Conservation (phyloP, 139 green algal genomes). For the Coccomyxa sp. region DNA sequence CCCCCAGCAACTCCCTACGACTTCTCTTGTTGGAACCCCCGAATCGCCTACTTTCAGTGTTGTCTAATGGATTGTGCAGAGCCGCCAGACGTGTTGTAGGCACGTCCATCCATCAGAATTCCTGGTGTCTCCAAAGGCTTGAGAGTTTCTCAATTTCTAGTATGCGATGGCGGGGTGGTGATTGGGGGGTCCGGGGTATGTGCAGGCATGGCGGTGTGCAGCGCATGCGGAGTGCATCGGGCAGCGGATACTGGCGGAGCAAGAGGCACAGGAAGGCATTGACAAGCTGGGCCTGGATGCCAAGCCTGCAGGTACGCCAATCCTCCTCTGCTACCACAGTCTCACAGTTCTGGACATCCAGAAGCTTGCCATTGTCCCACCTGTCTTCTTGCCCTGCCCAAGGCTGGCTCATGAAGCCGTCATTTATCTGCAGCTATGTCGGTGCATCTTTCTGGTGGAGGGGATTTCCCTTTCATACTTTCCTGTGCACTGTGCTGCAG, state of each 20-base stretch:
- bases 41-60: not conserved
- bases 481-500: too few relatives aligned
- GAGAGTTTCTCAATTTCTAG: not conserved
- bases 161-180: not conserved
- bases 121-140: not conserved
- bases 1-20: not conserved
- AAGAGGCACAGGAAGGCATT: constrained; percentile 20
- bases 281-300: constrained; percentile 30
- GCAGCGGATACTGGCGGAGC: constrained; percentile 17
- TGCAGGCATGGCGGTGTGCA: constrained; percentile 27
- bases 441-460: too few relatives aligned
- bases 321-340: not conserved
- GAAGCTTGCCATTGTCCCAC: not conserved
- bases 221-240: constrained; percentile 21
- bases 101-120: not conserved
- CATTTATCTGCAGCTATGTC: not conserved
- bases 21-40: too few relatives aligned
- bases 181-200: not conserved
- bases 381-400: not conserved
- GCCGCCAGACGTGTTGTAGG: not conserved
- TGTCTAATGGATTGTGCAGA: not conserved
- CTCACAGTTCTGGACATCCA: not conserved
- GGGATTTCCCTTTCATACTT: too few relatives aligned
- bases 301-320: not conserved
- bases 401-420: too few relatives aligned